Conservation (phyloP, 345 rosid genomes). For the Ceriops zippeliana region DNA sequence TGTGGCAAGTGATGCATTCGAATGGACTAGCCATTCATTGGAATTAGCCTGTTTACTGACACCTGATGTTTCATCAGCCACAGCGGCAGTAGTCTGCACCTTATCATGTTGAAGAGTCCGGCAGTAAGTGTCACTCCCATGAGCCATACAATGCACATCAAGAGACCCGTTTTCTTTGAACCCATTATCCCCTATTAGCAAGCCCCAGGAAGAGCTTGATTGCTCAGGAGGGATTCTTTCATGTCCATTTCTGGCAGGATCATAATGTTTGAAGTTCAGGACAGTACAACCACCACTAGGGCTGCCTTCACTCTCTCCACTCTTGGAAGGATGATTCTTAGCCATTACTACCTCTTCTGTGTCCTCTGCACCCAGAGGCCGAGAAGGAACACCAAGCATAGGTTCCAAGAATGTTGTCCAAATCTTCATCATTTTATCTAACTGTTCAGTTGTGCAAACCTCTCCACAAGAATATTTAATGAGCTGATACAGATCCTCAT, state of each 20-base stretch:
- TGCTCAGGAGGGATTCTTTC: slow-evolving; percentile 51
- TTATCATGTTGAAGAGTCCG: slow-evolving; percentile 46
- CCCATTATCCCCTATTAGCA: slow-evolving; percentile 51
- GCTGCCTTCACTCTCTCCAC: slow-evolving; percentile 61
- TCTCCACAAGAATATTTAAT: slow-evolving; percentile 90
- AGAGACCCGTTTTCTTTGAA: slow-evolving; percentile 45
- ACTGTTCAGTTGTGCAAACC: slow-evolving; percentile 84
- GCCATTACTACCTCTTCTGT: slow-evolving; percentile 70
- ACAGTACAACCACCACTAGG: slow-evolving; percentile 38
- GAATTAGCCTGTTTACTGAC: slow-evolving; percentile 40
- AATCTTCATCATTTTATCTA: slow-evolving; percentile 81
- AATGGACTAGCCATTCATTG: slow-evolving; percentile 28
- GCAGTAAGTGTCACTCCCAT: slow-evolving; percentile 33
- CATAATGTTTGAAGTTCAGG: slow-evolving; percentile 43
- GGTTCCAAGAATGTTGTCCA: slow-evolving; percentile 98
- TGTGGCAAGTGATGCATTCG: slow-evolving; percentile 32
- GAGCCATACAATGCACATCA: slow-evolving; percentile 29
- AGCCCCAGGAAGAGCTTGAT: slow-evolving; percentile 50
- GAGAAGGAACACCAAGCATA: slow-evolving; percentile 68
- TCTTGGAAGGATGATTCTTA: slow-evolving; percentile 44
- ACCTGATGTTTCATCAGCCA: slow-evolving; percentile 47
- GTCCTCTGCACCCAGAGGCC: slow-evolving; percentile 85
- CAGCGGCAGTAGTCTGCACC: slow-evolving; percentile 36
- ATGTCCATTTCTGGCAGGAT: slow-evolving; percentile 51
- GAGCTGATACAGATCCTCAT: slow-evolving; percentile 91